phyloP scores from a whole-genome alignment of 2,329 filamentous ascomycete species.

The Lomentospora prolificans region DNA sequence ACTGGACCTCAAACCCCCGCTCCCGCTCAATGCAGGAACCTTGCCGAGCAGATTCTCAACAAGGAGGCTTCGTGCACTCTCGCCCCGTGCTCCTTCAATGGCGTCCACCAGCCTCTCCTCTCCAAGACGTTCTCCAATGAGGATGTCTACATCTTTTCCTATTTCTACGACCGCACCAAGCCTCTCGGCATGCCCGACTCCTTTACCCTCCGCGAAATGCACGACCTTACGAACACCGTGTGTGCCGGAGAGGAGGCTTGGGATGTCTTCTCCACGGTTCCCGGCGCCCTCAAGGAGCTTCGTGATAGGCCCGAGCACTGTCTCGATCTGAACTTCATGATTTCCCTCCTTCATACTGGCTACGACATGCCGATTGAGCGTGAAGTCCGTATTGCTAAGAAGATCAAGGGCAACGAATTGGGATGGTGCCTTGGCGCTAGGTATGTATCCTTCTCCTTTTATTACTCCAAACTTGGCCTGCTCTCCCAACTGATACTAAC shows the following conservation, averaged over 20 bases:
- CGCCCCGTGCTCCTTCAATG: conserved; percentile 96
- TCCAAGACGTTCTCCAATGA: conserved; percentile 86
- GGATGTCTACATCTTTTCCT: conserved; percentile 93
- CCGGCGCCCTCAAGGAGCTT: conserved; percentile 72
- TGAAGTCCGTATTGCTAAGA: conserved; percentile 97
- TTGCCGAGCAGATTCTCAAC: conserved; percentile 82
- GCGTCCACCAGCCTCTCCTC: conserved; percentile 85
- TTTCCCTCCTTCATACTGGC: conserved; percentile 82
- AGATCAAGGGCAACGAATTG: conserved; percentile 93
- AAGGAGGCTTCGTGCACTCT: conserved; percentile 78
- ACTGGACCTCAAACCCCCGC: conserved; percentile 67
- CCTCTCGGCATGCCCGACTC: conserved; percentile 97
- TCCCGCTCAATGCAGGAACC: conserved; percentile 76
- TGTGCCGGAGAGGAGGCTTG: conserved; percentile 70
- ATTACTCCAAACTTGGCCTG: neutral
- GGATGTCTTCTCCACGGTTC: conserved; percentile 69
- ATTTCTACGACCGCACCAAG: conserved; percentile 92
- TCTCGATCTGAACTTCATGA: conserved; percentile 93
- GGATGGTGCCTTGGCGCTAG: conserved; percentile 97
- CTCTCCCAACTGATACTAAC: conserved; percentile 23
- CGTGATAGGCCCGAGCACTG: conserved; percentile 79
- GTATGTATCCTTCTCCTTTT: conserved; percentile 39
- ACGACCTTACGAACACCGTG: conserved; percentile 74
- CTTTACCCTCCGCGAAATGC: conserved; percentile 84
- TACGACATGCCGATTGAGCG: conserved; percentile 97